phyloP scores from a whole-genome alignment of 768 basidiomycete species.

The Russula ochroleuca region DNA sequence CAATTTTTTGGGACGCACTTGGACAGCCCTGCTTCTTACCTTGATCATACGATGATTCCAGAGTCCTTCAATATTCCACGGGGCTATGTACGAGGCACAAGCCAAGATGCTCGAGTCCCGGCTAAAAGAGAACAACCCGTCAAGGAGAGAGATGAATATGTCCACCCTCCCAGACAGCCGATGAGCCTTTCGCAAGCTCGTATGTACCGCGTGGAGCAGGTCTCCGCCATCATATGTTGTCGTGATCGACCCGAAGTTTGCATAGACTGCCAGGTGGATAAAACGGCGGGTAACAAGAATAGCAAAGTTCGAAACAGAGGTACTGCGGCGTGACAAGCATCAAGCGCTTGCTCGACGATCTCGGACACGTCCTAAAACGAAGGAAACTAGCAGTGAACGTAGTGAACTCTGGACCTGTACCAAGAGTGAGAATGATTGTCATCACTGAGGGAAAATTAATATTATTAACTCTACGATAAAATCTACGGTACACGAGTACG shows the following conservation, averaged over 20 bases:
- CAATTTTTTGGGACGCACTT: constrained; percentile 32
- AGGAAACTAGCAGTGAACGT: neutral
- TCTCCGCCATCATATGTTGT: constrained; percentile 45
- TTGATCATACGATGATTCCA: constrained; percentile 62
- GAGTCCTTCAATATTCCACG: constrained; percentile 33
- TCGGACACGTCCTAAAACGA: constrained; percentile 44
- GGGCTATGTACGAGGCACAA: constrained; percentile 68
- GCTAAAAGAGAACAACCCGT: constrained; percentile 37
- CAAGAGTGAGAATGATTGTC: constrained; percentile 51
- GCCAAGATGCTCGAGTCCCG: constrained; percentile 58
- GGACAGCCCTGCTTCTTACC: constrained; percentile 40
- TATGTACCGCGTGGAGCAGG: constrained; percentile 40
- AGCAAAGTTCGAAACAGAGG: constrained; percentile 41
- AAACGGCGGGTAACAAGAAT: neutral
- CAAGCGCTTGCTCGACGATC: constrained; percentile 54
- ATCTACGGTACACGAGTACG: neutral
- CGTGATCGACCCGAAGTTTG: constrained; percentile 40
- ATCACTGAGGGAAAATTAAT: constrained; percentile 35
- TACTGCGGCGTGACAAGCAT: constrained; percentile 60
- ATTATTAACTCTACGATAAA: neutral
- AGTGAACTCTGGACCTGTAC: constrained; percentile 48
- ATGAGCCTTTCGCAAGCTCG: constrained; percentile 49
- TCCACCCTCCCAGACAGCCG: neutral
- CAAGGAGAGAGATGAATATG: neutral
- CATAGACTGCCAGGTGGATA: constrained; percentile 31